Percentiles rank a stretch among this genome's conserved stretches.
These are phyloP conservation scores for Coniella lustricola DNA, from an alignment of 2,329 filamentous ascomycete species.

Conservation along the genomic window DNA sequence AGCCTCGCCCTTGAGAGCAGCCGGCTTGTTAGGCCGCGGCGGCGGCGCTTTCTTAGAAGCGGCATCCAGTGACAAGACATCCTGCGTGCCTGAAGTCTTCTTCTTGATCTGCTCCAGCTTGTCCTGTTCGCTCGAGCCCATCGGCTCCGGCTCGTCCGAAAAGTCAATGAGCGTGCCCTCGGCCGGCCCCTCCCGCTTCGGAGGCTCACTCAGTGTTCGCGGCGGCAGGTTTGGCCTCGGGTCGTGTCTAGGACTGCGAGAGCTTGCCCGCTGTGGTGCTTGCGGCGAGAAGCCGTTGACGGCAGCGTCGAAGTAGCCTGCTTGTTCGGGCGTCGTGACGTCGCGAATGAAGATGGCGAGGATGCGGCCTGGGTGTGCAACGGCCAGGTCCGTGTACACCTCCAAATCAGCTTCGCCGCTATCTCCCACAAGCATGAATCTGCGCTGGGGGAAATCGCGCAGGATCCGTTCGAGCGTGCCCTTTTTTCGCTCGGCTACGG, in stretches of 20 bases:
- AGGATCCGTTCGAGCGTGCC: slow-evolving; percentile 79
- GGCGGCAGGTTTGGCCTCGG: slow-evolving; percentile 29
- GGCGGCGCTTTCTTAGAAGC: slow-evolving; percentile 34
- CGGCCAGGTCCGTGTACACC: slow-evolving; percentile 88
- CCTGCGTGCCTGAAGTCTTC: slow-evolving; percentile 4
- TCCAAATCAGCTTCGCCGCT: slow-evolving; percentile 96
- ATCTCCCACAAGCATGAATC: slow-evolving; percentile 88
- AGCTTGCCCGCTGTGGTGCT: slow-evolving; percentile 19
- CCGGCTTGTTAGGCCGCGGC: slow-evolving; percentile 52
- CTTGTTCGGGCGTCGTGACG: slow-evolving; percentile 71
- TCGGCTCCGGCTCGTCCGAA: slow-evolving; percentile 42
- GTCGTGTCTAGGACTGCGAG: slow-evolving; percentile 16
- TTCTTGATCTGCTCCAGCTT: slow-evolving; percentile 25
- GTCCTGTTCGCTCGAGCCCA: slow-evolving; percentile 28
- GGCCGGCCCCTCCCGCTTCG: slow-evolving; percentile 28
- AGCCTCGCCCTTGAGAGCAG: slow-evolving; percentile 41
- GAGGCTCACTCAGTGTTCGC: slow-evolving; percentile 20
- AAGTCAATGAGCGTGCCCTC: slow-evolving; percentile 58
- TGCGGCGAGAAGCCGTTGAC: slow-evolving; percentile 27
- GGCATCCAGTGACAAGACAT: slow-evolving; percentile 12
- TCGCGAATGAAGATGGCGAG: slow-evolving; percentile 90
- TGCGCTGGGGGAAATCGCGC: slow-evolving; percentile 80
- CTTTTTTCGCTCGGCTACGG: slow-evolving; percentile 90
- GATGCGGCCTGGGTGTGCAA: slow-evolving; percentile 76
- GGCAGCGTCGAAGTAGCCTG: slow-evolving; percentile 69